Evolutionary conservation across 352 stramenopile genomes (phyloP).

Genomic region (Proteromonas lacertae): DNA sequence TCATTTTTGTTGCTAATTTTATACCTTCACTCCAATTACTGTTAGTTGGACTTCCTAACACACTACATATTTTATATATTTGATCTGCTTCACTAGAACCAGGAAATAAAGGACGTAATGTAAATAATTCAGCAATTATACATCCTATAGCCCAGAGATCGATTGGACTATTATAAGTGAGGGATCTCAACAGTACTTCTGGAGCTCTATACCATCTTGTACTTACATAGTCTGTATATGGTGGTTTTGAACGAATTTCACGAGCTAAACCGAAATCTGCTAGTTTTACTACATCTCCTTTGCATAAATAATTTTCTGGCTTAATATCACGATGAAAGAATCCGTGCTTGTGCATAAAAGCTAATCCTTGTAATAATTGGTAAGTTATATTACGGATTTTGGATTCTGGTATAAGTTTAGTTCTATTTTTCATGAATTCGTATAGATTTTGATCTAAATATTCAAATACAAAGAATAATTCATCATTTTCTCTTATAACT

Average conservation of each 20-base stretch:
- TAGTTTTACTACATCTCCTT: no score
- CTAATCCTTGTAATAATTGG: conserved; percentile 78
- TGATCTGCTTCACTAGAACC: conserved; percentile 77
- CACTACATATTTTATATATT: conserved; percentile 79
- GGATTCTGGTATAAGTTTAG: conserved; percentile 25
- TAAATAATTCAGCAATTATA: conserved; percentile 90
- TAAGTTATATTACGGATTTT: conserved; percentile 83
- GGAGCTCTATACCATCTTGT: no score
- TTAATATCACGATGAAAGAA: conserved; percentile 96
- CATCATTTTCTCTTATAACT: conserved; percentile 79
- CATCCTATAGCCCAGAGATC: conserved; percentile 84
- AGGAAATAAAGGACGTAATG: conserved; percentile 72
- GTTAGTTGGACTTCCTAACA: conserved; percentile 54
- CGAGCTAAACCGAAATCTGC: conserved; percentile 91
- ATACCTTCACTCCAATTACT: conserved; percentile 62
- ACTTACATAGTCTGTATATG: conserved; percentile 88
- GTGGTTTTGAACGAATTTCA: conserved; percentile 43
- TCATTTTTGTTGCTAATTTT: conserved; percentile 62
- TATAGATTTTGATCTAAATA: conserved; percentile 93
- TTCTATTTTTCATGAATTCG: conserved; percentile 61
- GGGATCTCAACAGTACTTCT: conserved; percentile 56
- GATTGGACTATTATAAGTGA: conserved; percentile 76
- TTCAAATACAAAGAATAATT: conserved; percentile 94
- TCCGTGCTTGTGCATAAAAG: conserved; percentile 88
- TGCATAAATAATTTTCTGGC: conserved; percentile 80